Conservation (phyloP, 352 stramenopile genomes). For the Plasmopara muralis region DNA sequence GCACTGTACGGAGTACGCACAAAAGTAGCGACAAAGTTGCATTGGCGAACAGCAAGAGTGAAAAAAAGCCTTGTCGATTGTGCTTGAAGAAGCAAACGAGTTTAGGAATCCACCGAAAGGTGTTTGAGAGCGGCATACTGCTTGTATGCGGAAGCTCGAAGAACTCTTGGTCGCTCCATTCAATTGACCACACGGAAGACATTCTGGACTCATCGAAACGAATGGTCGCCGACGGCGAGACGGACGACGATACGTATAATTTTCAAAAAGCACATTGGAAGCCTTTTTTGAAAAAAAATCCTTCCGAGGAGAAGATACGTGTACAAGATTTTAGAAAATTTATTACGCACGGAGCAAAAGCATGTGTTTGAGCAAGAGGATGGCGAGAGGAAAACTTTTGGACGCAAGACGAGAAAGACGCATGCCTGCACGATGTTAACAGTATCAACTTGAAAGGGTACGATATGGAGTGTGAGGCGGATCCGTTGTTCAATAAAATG, state of each 20-base stretch:
- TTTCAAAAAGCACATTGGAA: conserved; percentile 98
- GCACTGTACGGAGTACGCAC: no score
- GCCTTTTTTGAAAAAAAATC: no score
- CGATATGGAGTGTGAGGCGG: conserved; percentile 81
- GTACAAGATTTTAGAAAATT: conserved; percentile 98
- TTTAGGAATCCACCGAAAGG: no score
- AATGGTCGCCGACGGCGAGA: conserved; percentile 25
- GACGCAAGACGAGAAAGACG: conserved; percentile 41
- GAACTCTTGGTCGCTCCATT: conserved; percentile 94
- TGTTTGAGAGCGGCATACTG: no score
- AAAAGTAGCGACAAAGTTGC: no score
- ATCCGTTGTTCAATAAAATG: conserved; percentile 92
- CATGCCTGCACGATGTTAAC: conserved; percentile 63
- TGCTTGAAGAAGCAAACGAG: no score
- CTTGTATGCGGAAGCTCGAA: conserved; percentile 23
- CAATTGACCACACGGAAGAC: conserved; percentile 98
- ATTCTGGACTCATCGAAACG: conserved; percentile 72
- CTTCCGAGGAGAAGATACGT: no score
- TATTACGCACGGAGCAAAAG: conserved; percentile 84
- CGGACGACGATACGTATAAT: conserved; percentile 80
- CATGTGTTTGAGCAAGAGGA: conserved; percentile 22
- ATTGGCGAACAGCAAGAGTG: no score
- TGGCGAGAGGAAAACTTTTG: conserved; percentile 23
- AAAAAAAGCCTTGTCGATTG: no score
- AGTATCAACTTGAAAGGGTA: conserved; percentile 85